Evolutionary conservation across 495 filamentous ascomycete genomes (phyloP), one percentile per base, ranked within the genome.

Genomic region (Daldinia bambusicola): DNA sequence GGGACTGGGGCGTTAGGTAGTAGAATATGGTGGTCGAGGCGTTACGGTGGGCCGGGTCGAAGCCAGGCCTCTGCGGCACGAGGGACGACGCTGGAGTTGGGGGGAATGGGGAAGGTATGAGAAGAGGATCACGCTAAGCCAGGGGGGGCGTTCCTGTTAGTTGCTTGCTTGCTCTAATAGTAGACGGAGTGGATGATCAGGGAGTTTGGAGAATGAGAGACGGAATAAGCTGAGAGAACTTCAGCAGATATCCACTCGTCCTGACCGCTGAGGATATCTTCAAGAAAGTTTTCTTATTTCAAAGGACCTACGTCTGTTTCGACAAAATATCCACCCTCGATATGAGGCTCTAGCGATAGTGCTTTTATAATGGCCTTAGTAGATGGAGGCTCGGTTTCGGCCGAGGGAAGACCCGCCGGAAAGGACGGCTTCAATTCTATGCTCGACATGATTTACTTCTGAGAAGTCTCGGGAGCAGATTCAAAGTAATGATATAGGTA

Each of bases 291-390:
- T 36, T 10, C 9, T 12, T 50, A 32, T 30, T 5, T 48, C 86
- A 5, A 56, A 40, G 34, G 3, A 57, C 52, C n/a, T 56, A 64
- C 52, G 22, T 64, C 61, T 6, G 87, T 91, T 75, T 89, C 87
- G 55, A 72, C 76, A 73, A 86, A 91, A 78, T 87, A 92, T 50
- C 89, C 90, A 34, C 89, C 89, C 90, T 63, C 88, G 61, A 86
- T 79, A 76, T 91, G 89, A 10, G 81, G 78, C 31, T 75, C 67
- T 5, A 89, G 78, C 26, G 75, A 16, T 22, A 90, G 80, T 26
- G 73, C 68, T 13, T 61, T 36, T 75, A 90, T 85, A 12, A 86
- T 69, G 41, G 75, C 51, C 56, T 55, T 65, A 40, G 82, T 75
- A 9, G 58, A 7, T 8, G 79, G 70, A 9, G 81, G 51, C 66